phyloP scores from a whole-genome alignment of 2,329 filamentous ascomycete species.

The Curvularia hawaiiensis region DNA sequence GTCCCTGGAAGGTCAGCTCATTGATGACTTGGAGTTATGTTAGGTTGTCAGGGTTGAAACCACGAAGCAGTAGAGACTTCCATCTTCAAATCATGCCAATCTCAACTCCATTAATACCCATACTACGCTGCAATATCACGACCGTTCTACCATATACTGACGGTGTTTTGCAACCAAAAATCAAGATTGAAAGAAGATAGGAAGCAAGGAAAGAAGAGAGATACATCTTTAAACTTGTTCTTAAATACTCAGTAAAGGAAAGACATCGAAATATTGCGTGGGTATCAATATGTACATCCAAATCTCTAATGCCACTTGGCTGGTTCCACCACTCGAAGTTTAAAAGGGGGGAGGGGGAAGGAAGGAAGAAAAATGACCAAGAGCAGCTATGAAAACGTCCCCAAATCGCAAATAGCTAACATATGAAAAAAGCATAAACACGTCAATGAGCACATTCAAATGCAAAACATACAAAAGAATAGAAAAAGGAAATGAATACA shows the following conservation, averaged over 20 bases:
- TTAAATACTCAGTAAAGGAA: not conserved
- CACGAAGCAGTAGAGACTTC: not conserved
- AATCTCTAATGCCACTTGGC: not conserved
- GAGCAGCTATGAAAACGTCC: not conserved
- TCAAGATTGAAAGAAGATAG: too few species aligned
- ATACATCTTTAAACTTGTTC: not conserved
- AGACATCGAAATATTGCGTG: not conserved
- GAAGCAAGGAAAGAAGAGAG: not conserved
- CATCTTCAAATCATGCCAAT: not conserved
- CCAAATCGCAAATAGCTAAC: not conserved
- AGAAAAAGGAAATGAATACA: not conserved
- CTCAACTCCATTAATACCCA: not conserved
- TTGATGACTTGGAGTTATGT: not conserved
- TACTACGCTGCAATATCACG: not conserved
- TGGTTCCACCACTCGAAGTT: not conserved
- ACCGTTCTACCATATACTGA: not conserved
- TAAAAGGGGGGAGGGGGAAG: not conserved
- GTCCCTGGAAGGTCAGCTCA: not conserved
- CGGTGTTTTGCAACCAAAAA: not conserved
- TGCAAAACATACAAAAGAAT: not conserved
- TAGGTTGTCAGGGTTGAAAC: not conserved
- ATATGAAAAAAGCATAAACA: not conserved
- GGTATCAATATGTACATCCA: constrained; percentile 4
- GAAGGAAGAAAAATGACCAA: not conserved
- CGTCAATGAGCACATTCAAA: not conserved